Percentiles rank a stretch among this genome's conserved stretches.
These are phyloP conservation scores for Pezicula carpinea DNA, from an alignment of 2,329 filamentous ascomycete species.

Conservation along the genomic window DNA sequence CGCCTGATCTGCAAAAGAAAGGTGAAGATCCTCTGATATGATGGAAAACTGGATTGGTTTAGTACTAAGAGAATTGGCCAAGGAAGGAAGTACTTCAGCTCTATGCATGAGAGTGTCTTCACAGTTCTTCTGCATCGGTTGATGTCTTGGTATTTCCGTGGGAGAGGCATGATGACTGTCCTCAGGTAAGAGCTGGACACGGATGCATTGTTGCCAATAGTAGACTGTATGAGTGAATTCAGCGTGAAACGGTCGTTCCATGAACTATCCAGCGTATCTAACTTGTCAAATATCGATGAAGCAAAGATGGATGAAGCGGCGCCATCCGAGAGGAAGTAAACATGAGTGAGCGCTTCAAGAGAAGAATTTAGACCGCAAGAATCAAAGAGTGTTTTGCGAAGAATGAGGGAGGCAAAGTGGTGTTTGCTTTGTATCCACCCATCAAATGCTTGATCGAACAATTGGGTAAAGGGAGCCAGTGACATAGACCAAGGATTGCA, in stretches of 20 bases:
- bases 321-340: conserved; percentile 78
- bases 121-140: conserved; percentile 53
- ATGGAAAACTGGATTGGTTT: conserved; percentile 54
- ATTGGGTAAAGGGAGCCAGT: conserved; percentile 66
- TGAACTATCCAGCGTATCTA: conserved; percentile 53
- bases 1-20: conserved; percentile 75
- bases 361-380: conserved; percentile 62
- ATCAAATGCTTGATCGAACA: conserved; percentile 68
- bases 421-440: conserved; percentile 75
- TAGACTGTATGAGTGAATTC: conserved; percentile 71
- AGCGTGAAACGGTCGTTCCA: conserved; percentile 84
- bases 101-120: conserved; percentile 56
- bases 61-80: conserved; percentile 71
- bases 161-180: conserved; percentile 44
- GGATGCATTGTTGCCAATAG: conserved; percentile 49
- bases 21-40: conserved; percentile 70
- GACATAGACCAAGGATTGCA: conserved; percentile 40
- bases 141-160: conserved; percentile 34
- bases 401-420: conserved; percentile 59
- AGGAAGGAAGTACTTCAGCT: conserved; percentile 62
- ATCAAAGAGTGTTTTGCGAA: conserved; percentile 64
- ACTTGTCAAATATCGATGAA: conserved; percentile 65
- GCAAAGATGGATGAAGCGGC: conserved; percentile 62
- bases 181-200: conserved; percentile 60
- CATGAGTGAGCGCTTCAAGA: conserved; percentile 60